Percentiles rank a stretch among this genome's conserved stretches.
These are phyloP conservation scores for Penicillium longicatenatum DNA, from an alignment of 495 filamentous ascomycete species.

Conservation along the genomic window DNA sequence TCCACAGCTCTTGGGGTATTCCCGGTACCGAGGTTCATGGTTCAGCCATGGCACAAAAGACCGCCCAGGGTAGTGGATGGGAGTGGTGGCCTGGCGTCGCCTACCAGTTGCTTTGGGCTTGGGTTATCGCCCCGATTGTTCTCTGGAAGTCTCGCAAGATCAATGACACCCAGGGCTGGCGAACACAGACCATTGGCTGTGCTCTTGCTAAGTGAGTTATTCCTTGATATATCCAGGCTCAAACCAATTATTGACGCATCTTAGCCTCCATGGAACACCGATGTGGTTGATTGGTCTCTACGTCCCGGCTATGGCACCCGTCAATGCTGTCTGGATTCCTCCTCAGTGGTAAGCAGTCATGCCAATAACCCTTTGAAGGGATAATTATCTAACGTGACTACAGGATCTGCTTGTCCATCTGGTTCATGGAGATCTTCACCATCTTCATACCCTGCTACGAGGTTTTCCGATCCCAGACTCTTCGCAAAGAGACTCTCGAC, in stretches of 20 bases:
- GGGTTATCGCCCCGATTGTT: conserved; percentile 53
- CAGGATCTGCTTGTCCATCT: conserved; percentile 56
- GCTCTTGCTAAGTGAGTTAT: conserved; percentile 46
- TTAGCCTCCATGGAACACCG: conserved; percentile 58
- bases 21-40: conserved; percentile 43
- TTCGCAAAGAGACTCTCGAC: conserved; percentile 42
- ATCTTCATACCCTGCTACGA: conserved; percentile 58
- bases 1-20: conserved; percentile 60
- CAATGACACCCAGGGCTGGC: conserved; percentile 67
- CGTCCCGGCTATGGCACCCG: conserved; percentile 53
- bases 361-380: neutral
- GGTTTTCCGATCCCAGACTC: conserved; percentile 50
- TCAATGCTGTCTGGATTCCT: conserved; percentile 57
- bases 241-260: neutral
- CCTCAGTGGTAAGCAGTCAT: conserved; percentile 39
- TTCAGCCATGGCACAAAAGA: conserved; percentile 39
- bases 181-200: conserved; percentile 62
- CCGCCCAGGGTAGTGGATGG: conserved; percentile 54
- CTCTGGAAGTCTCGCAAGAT: conserved; percentile 53
- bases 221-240: neutral
- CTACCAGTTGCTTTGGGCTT: conserved; percentile 66
- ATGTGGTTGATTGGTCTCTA: conserved; percentile 67
- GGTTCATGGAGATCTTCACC: conserved; percentile 54
- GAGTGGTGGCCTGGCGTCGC: conserved; percentile 67
- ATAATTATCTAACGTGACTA: neutral